These are phyloP conservation scores for Lepraria neglecta DNA, from an alignment of 495 filamentous ascomycete species.

Conservation along the genomic window DNA sequence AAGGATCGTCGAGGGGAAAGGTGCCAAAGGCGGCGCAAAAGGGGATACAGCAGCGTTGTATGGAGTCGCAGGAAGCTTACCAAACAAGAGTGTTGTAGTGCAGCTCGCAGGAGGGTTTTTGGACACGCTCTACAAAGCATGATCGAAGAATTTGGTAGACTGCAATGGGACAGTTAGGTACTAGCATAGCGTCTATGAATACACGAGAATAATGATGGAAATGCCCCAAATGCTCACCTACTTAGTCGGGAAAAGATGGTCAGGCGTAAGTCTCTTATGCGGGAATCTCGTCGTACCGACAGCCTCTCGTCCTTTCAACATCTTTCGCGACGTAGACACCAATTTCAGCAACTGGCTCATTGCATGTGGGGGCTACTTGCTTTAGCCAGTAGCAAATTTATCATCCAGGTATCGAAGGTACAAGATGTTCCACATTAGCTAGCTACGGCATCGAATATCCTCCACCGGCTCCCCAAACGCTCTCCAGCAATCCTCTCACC, in stretches of 20 bases:
- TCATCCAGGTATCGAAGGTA: neutral
- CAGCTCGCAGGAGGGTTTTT: constrained; percentile 87
- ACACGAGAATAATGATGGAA: neutral
- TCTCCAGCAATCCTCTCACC: constrained; percentile 5
- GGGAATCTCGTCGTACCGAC: neutral
- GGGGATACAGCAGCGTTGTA: constrained; percentile 83
- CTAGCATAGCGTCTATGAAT: constrained; percentile 14
- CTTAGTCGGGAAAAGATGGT: neutral
- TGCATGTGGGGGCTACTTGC: neutral
- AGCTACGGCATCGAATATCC: constrained; percentile 5
- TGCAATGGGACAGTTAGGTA: neutral
- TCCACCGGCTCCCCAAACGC: neutral
- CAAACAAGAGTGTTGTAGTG: constrained; percentile 90
- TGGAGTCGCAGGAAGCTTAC: constrained; percentile 88
- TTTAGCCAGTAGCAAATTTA: neutral
- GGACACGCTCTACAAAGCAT: constrained; percentile 89
- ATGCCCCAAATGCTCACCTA: no score
- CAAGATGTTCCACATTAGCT: neutral
- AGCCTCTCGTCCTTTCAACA: constrained; percentile 5
- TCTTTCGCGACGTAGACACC: constrained; percentile 6
- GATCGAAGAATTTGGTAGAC: neutral
- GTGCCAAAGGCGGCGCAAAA: constrained; percentile 54
- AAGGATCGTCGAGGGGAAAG: constrained; percentile 64
- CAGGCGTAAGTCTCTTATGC: neutral
- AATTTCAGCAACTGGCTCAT: neutral